These are phyloP conservation scores for Paecilomyces variotii DNA, from an alignment of 2,329 filamentous ascomycete genomes.

Conservation along the genomic window DNA sequence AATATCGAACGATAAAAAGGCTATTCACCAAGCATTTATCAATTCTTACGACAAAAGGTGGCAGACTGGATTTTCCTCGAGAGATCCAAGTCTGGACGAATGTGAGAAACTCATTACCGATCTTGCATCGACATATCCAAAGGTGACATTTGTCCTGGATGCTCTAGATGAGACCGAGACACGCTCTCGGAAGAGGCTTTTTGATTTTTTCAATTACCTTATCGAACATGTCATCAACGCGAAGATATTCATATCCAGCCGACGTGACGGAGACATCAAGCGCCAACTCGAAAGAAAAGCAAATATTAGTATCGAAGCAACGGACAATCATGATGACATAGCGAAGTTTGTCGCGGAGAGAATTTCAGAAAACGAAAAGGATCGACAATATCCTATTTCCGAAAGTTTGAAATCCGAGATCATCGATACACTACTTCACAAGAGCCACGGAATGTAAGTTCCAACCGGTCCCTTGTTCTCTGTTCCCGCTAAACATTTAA, in stretches of 20 bases:
- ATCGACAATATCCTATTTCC: conserved; percentile 9
- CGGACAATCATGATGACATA: conserved; percentile 23
- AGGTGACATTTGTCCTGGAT: conserved; percentile 5
- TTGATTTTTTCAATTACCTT: conserved; percentile 2
- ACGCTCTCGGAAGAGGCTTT: conserved; percentile 1
- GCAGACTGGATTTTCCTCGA: background rate
- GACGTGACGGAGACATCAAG: conserved; percentile 6
- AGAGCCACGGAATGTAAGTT: conserved; percentile 23
- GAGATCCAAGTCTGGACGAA: conserved; percentile 2
- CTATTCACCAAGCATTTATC: conserved; percentile 1
- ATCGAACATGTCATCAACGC: background rate
- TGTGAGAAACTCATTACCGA: conserved; percentile 3
- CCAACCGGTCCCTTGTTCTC: background rate
- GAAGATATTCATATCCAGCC: conserved; percentile 9
- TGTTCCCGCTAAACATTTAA: background rate
- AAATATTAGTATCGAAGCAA: conserved; percentile 12
- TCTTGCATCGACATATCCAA: background rate
- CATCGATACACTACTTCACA: conserved; percentile 10
- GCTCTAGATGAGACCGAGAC: conserved; percentile 8
- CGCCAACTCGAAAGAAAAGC: conserved; percentile 1
- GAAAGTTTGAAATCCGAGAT: conserved; percentile 12
- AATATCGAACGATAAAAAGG: background rate
- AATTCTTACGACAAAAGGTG: conserved; percentile 3
- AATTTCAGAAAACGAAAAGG: conserved; percentile 11
- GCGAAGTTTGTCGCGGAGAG: conserved; percentile 15